Evolutionary conservation across 306 rosid genomes (phyloP), one percentile per base, ranked within the genome.

Genomic region (Alnus rubra): DNA sequence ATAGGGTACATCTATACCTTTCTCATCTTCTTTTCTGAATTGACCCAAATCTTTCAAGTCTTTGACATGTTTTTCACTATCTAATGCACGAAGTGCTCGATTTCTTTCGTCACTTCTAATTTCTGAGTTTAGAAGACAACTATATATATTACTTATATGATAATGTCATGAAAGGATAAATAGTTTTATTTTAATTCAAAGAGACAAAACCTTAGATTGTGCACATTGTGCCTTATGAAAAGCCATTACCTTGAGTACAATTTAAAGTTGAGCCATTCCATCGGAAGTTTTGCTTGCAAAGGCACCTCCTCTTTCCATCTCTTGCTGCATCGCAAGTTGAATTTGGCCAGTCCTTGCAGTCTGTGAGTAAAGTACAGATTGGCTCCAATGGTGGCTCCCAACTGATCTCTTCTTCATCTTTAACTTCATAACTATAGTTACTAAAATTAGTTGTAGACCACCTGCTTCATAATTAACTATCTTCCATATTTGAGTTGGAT

Each of bases 321-420:
- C 1, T 3, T 30, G 77, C 1, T 51, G 10, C 10, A 0, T 1
- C 73, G 86, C 94, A 90, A 3, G 56, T 63, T 10, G 92, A 90
- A 65, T 84, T 49, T 1, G 70, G 59, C 88, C 85, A 90, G 60
- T 12, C 15, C 0, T 2, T 9, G 88, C 90, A 90, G 77, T 74
- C 50, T 12, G 0, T 2, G 3, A 49, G 37, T 5, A 65, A 3
- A 56, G 0, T 58, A 75, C 94, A 90, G 12, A 15, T 37, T 0
- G 89, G 90, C 59, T 73, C 82, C 3, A 1, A 12, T 5, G 89
- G 73, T n/a, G 71, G 71, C 48, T 0, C 0, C 94, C 92, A 90
- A 6, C 5, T 58, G 16, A 90, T 18, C 59, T 73, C 37, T 33
- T 49, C 18, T 19, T 76, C 69, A 0, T 33, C 1, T 33, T 33